Base-by-base conservation (phyloP, 768 basidiomycete genomes). In the Lepiota subincarnata region DNA sequence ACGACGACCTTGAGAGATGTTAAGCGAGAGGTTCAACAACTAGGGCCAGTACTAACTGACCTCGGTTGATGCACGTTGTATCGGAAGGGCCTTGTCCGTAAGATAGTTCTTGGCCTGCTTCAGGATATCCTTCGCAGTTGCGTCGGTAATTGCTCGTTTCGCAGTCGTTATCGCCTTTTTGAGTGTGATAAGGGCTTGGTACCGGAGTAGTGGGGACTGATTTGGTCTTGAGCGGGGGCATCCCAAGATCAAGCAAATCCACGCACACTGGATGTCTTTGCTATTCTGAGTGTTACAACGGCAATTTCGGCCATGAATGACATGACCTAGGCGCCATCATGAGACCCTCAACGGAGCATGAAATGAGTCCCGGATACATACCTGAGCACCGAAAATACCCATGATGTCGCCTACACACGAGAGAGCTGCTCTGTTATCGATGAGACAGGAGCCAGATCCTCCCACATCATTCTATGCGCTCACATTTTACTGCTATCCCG, bases 351-450 rank as follows among this genome's bases (percentile, higher is more conserved):
- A 48, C 42, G 14, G 24, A 14, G 42, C 37, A 24, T 4, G 6
- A 50, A 37, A 42, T n/a, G 24, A 20, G 22, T 5, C 12, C 14
- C 47, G 2, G 39, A 14, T 12, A 62, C 85, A 51, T 64, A 89
- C 93, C 73, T 97, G 90, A 4, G 85, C 76, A 4, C 96, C 96
- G 64, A 87, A 90, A 5, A 73, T 74, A 22, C 73, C 79, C 89
- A 98, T 98, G 6, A 98, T 68, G 65, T 96, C 92, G 2, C 93
- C 95, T 19, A 95, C 81, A 56, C 87, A 87, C 57, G 86, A 90
- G 64, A 93, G 84, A 2, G 90, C 85, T 10, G 92, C 89, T 56
- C 92, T 94, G 54, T 18, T 43, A n/a, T 7, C 37, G 31, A 53
- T 58, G 41, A 42, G 48, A 53, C 28, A 42, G 35, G 14, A 43